Evolutionary conservation across 345 rosid genomes (phyloP).

Genomic region (Turnera subulata): DNA sequence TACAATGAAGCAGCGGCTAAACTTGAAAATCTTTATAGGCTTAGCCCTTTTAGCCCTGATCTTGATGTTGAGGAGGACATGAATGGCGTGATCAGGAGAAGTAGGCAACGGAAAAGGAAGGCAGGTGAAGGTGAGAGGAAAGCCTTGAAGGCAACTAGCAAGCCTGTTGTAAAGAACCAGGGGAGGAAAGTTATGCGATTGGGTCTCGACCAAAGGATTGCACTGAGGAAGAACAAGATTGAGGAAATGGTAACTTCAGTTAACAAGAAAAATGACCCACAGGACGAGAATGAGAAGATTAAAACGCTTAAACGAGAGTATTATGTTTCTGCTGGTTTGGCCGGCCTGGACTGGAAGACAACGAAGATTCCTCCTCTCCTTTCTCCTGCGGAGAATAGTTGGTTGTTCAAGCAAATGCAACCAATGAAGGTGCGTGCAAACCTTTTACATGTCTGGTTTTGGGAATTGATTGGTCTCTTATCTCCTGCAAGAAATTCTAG

Average conservation of each 20-base stretch:
- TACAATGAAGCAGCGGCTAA: slow-evolving; percentile 90
- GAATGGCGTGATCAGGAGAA: slow-evolving; percentile 23
- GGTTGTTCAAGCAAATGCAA: slow-evolving; percentile 94
- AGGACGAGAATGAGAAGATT: slow-evolving; percentile 56
- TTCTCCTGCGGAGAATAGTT: slow-evolving; percentile 63
- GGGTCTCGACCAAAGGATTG: slow-evolving; percentile 65
- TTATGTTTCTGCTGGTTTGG: slow-evolving; percentile 65
- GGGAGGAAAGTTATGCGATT: slow-evolving; percentile 52
- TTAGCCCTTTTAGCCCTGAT: slow-evolving; percentile 46
- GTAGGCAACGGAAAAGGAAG: slow-evolving; percentile 42
- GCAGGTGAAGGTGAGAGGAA: slow-evolving; percentile 30
- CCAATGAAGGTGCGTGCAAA: slow-evolving; percentile 69
- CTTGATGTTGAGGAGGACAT: slow-evolving; percentile 38
- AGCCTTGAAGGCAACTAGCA: slow-evolving; percentile 11
- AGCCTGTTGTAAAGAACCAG: slow-evolving; percentile 42
- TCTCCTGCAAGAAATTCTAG: not conserved
- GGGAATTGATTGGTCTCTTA: not conserved
- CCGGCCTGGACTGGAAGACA: slow-evolving; percentile 87
- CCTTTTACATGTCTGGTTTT: not conserved
- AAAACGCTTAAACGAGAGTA: slow-evolving; percentile 69
- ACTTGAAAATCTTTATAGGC: slow-evolving; percentile 77
- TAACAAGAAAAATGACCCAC: slow-evolving; percentile 22
- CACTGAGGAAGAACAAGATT: slow-evolving; percentile 40
- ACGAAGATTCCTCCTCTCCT: slow-evolving; percentile 98
- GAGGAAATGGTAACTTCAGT: slow-evolving; percentile 20